A percentile compares a stretch with the other conserved stretches of the same genome.
Conservation (phyloP, 352 stramenopile species). For the Elongisporangium senticosum region DNA sequence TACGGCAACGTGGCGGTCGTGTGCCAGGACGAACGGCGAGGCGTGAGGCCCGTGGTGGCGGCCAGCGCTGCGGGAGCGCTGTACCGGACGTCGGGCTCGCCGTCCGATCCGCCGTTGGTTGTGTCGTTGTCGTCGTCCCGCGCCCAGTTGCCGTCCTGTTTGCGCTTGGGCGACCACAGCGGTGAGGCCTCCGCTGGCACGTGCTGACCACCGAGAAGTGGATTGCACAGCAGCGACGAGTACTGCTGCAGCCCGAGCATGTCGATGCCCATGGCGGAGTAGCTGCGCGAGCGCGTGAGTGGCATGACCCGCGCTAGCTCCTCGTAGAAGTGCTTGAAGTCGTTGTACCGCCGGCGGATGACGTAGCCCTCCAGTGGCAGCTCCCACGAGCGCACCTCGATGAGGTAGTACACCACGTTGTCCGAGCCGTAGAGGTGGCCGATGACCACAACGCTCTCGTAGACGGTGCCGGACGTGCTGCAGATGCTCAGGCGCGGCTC, state of each 20-base stretch:
- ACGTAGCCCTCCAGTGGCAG: slow-evolving; percentile 75
- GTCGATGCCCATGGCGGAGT: slow-evolving; percentile 10
- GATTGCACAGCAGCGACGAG: slow-evolving; percentile 51
- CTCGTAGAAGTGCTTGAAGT: slow-evolving; percentile 63
- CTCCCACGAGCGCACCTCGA: slow-evolving; percentile 70
- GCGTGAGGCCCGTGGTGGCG: neutral
- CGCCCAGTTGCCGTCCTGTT: slow-evolving; percentile 15
- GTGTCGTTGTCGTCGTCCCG: neutral
- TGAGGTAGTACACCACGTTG: slow-evolving; percentile 69
- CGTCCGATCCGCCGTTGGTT: neutral
- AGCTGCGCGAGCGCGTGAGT: slow-evolving; percentile 17
- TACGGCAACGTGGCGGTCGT: slow-evolving; percentile 37
- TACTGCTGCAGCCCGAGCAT: slow-evolving; percentile 23
- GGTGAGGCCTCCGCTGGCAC: slow-evolving; percentile 30
- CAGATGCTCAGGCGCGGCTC: slow-evolving; percentile 51
- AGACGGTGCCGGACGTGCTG: slow-evolving; percentile 61
- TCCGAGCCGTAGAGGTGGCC: slow-evolving; percentile 54
- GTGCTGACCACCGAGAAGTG: slow-evolving; percentile 11
- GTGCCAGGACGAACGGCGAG: slow-evolving; percentile 33
- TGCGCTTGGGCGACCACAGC: slow-evolving; percentile 42
- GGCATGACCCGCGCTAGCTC: slow-evolving; percentile 53
- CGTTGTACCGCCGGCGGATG: slow-evolving; percentile 67
- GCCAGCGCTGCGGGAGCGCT: neutral
- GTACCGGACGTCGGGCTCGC: neutral
- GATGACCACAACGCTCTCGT: slow-evolving; percentile 70